Conservation (phyloP, 2,329 filamentous ascomycete species). For the Xylariales sp. region DNA sequence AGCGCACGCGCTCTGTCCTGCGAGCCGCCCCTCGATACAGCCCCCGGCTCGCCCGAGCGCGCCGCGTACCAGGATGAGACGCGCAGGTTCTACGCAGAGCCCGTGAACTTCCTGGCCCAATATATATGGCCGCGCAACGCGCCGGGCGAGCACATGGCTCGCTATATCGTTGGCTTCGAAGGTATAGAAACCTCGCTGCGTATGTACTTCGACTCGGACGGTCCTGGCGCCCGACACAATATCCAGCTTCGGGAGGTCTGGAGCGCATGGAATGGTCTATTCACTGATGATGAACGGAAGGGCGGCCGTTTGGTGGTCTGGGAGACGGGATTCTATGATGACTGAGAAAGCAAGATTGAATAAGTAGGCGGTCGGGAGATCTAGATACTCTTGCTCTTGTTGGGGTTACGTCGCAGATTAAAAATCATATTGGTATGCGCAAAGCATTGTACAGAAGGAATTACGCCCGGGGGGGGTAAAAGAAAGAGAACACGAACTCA, state of each 20-base stretch:
- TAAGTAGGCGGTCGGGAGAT: conserved; percentile 15
- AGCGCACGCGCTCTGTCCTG: conserved; percentile 88
- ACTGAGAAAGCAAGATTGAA: conserved; percentile 3
- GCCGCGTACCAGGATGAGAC: conserved; percentile 85
- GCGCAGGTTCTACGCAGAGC: conserved; percentile 84
- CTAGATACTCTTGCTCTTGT: not conserved
- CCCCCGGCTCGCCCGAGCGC: conserved; percentile 70
- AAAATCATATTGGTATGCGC: not conserved
- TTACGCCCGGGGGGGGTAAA: no score
- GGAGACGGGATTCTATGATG: conserved; percentile 52
- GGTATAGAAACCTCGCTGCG: conserved; percentile 62
- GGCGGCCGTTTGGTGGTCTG: conserved; percentile 69
- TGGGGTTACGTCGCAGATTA: not conserved
- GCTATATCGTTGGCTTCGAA: conserved; percentile 72
- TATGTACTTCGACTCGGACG: conserved; percentile 56
- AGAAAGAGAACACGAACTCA: no score
- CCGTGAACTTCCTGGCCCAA: conserved; percentile 65
- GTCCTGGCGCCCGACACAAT: conserved; percentile 55
- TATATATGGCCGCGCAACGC: conserved; percentile 61
- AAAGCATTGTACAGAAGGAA: not conserved
- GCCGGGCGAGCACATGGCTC: conserved; percentile 57
- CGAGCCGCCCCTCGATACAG: conserved; percentile 82
- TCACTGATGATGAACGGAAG: conserved; percentile 71
- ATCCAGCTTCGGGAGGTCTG: conserved; percentile 62
- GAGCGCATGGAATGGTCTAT: conserved; percentile 69